Conservation (phyloP, 352 stramenopile genomes). For the Globisporangium paddicum region DNA sequence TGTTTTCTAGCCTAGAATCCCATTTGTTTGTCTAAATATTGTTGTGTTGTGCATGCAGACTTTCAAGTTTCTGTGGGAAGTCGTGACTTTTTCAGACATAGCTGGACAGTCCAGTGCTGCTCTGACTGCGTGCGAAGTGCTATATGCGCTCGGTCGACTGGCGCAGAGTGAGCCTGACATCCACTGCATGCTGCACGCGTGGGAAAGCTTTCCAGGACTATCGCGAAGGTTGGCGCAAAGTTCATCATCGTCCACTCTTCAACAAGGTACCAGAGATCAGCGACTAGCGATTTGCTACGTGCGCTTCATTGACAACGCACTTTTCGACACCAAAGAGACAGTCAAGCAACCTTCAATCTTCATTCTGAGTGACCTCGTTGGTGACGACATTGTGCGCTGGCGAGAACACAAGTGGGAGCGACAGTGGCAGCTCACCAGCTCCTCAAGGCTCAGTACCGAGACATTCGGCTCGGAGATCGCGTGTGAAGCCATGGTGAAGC, state of each 20-base stretch:
- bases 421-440: not conserved
- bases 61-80: not conserved
- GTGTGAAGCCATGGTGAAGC: constrained; percentile 5
- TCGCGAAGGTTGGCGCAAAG: too few relatives aligned
- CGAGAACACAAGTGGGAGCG: constrained; percentile 9
- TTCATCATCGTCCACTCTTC: too few relatives aligned
- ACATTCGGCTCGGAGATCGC: not conserved
- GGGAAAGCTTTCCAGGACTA: not conserved
- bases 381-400: not conserved
- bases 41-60: not conserved
- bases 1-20: too few relatives aligned
- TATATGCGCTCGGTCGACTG: not conserved
- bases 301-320: not conserved
- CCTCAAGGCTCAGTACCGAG: not conserved
- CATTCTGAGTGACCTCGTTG: constrained; percentile 3
- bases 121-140: constrained; percentile 1
- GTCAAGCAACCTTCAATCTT: not conserved
- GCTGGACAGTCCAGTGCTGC: not conserved
- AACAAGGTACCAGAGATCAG: not conserved
- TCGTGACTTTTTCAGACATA: not conserved
- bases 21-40: too few relatives aligned
- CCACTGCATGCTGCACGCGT: not conserved
- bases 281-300: constrained; percentile 7
- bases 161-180: not conserved
- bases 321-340: not conserved